Evolutionary conservation across 2,329 filamentous ascomycete species (phyloP), one percentile per base, ranked within the genome.

Genomic region (Diaporthe vexans): DNA sequence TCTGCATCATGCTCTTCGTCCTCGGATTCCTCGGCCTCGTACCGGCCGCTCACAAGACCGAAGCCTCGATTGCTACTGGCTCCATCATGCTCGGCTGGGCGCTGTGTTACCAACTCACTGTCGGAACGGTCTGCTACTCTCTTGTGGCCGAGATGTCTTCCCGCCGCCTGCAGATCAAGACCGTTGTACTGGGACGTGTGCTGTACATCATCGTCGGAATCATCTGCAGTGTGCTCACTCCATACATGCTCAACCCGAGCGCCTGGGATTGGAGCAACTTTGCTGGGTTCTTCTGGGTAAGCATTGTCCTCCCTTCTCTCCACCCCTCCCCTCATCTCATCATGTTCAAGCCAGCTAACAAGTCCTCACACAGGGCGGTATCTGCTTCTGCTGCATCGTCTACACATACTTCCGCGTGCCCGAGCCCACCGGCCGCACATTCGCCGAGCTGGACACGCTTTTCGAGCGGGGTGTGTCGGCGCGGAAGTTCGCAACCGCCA

Each of bases 261-360:
- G 93, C 91, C 0, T 98, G 95, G 95, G 87, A 97, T 83, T 98
- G 95, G 95, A 88, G 91, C 75, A 97, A 97, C 84, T 97, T 90
- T 79, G 90, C 95, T 0, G 95, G 95, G 37, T 97, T 97, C 85
- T 97, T 97, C 86, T 95, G 95, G 94, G 84, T 89, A 81, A 79
- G 86, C 79, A 43, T 11, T 35, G 37, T 43, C 17, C n/a, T 21
- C 5, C n/a, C 29, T 51, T 48, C 9, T 7, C 17, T 35, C n/a
- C 48, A 10, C 48, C 48, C n/a, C 11, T 52, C 70, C 4, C 67
- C 19, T 63, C 58, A 63, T 21, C 33, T 0, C 26, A n/a, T 77
- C 56, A 35, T 1, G 21, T 26, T 65, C 43, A 74, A 76, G 73
- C 77, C 72, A 73, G 76, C 65, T 76, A 52, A 76, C 73, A 40